phyloP scores from a whole-genome alignment of 345 rosid genomes.

The Gossypium arboreum region DNA sequence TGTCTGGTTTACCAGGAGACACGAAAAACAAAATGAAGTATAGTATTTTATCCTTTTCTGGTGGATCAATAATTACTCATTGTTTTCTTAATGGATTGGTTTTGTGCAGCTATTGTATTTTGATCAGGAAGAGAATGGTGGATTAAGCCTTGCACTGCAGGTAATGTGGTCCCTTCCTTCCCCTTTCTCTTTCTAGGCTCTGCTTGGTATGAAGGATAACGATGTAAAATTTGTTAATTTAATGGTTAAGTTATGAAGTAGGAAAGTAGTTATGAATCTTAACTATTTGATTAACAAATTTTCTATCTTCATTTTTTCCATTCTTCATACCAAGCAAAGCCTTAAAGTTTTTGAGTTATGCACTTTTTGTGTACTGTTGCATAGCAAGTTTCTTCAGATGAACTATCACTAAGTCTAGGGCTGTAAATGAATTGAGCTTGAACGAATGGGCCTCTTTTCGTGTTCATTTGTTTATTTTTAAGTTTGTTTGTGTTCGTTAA shows the following conservation, averaged over 20 bases:
- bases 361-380: not conserved
- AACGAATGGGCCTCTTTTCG: too few species aligned
- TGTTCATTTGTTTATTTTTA: too few species aligned
- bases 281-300: too few species aligned
- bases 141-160: constrained; percentile 92
- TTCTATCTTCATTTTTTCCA: too few species aligned
- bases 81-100: constrained; percentile 24
- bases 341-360: not conserved
- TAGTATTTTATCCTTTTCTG: not conserved
- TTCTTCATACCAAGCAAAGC: too few species aligned
- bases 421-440: too few species aligned
- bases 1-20: not conserved
- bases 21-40: not conserved
- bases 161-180: constrained; percentile 31
- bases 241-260: too few species aligned
- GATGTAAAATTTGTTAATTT: too few species aligned
- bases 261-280: too few species aligned
- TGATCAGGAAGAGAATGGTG: constrained; percentile 73
- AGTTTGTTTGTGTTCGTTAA: too few species aligned
- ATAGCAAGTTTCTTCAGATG: not conserved
- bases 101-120: constrained; percentile 84
- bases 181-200: not conserved
- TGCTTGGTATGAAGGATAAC: too few species aligned
- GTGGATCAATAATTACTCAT: not conserved
- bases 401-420: not conserved